Evolutionary conservation across 176 grass and related monocot genomes (phyloP), one percentile per base, ranked within the genome.

Genomic region (Stipa capillata): DNA sequence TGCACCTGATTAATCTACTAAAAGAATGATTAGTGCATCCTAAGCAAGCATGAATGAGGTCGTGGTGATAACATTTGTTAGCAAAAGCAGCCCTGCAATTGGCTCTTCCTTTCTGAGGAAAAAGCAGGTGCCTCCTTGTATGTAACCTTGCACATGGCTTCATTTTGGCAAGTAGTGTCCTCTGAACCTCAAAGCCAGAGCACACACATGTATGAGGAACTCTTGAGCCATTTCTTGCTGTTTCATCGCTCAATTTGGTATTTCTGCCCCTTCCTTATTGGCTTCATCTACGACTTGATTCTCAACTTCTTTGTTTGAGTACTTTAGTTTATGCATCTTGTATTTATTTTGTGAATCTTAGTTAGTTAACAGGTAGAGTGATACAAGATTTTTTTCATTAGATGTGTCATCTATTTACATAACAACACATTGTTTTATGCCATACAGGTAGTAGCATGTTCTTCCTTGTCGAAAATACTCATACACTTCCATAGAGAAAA

Each of bases 61-160:
- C 56, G 55, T 66, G 50, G 66, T 65, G 80, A 83, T 78, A 88
- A 83, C 47, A 73, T 88, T 88, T 79, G 32, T 83, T 83, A 83
- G 31, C 40, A 88, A 88, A 88, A n/a, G 86, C 12, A 78, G 47
- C n/a, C 61, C n/a, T 32, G 57, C 80, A 78, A n/a, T 66, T 88
- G 56, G 73, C 23, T 25, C 6, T 23, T 55, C 43, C 23, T 87
- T 87, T 72, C 20, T 83, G 31, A 83, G 21, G 16, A 53, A 47
- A 83, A 65, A 47, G 36, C 15, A 14, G 81, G 27, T 41, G 56
- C 36, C 28, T 37, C 65, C 73, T 78, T 78, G 82, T 87, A 78
- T 87, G 78, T 64, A 55, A n/a, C 31, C 52, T 71, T 36, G 65
- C 40, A 10, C 63, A 70, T 72, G 35, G 31, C 37, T 63, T 78